Evolutionary conservation across 371 early-diverging fungal genomes (phyloP).

Genomic region (Mucor saturninus): DNA sequence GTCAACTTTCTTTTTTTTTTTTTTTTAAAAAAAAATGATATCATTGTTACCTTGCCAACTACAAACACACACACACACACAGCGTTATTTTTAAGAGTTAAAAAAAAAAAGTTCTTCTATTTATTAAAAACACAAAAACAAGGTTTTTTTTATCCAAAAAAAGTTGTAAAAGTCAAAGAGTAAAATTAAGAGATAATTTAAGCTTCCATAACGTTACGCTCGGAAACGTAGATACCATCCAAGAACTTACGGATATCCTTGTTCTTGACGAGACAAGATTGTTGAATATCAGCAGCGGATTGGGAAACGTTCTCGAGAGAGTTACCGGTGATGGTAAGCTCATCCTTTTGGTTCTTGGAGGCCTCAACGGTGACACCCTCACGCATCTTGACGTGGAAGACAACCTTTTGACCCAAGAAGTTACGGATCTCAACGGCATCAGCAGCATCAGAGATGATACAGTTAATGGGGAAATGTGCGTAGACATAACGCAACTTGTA

Average conservation of each 20-base stretch:
- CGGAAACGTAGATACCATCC: slow-evolving; percentile 99
- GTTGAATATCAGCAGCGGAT: slow-evolving; percentile 87
- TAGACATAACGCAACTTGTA: slow-evolving; percentile 99
- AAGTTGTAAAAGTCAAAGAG: neutral
- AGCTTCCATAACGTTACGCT: slow-evolving; percentile 54
- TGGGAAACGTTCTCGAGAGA: slow-evolving; percentile 98
- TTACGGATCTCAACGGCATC: slow-evolving; percentile 97
- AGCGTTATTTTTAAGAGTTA: neutral
- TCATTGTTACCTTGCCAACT: too few species aligned
- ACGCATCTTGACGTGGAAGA: slow-evolving; percentile 90
- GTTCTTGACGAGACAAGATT: slow-evolving; percentile 80
- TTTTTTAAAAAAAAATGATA: too few species aligned
- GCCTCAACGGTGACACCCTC: slow-evolving; percentile 89
- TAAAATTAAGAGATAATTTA: neutral
- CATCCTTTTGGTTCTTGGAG: slow-evolving; percentile 95
- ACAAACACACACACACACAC: too few species aligned
- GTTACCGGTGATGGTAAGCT: slow-evolving; percentile 95
- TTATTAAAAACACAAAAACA: slow-evolving; percentile 1
- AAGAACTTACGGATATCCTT: slow-evolving; percentile 99
- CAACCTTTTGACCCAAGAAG: slow-evolving; percentile 99
- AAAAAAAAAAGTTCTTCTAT: neutral
- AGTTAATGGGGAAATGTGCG: slow-evolving; percentile 99
- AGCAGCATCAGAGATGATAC: slow-evolving; percentile 85
- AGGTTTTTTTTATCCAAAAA: neutral
- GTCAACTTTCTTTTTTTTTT: too few species aligned